phyloP scores from a whole-genome alignment of 73 alveolate genomes.

The Paraurostyla sp. region DNA sequence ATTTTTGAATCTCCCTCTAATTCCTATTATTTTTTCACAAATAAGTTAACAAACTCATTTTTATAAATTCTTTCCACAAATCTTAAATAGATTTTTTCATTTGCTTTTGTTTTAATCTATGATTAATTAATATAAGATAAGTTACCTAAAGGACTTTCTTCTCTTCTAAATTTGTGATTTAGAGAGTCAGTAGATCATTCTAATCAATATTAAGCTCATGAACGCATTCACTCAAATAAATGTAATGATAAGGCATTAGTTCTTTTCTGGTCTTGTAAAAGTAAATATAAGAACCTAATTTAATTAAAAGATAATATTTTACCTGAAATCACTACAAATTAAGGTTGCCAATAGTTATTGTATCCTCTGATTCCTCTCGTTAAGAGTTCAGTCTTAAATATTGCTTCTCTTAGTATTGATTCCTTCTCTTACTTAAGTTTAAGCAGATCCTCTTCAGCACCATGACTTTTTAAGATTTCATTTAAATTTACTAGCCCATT shows the following conservation, averaged over 20 bases:
- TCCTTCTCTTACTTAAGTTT: conserved; percentile 33
- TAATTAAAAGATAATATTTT: background rate
- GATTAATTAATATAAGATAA: background rate
- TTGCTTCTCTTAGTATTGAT: background rate
- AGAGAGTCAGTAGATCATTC: too few species aligned
- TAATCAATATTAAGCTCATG: background rate
- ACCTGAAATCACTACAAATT: conserved; percentile 49
- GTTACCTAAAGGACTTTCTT: background rate
- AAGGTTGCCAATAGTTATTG: background rate
- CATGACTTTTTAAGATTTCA: conserved; percentile 6
- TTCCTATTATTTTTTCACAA: conserved; percentile 21
- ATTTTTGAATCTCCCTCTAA: background rate
- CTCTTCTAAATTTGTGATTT: too few species aligned
- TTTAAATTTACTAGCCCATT: conserved; percentile 47
- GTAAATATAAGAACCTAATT: conserved; percentile 60
- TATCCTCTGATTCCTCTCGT: conserved; percentile 27
- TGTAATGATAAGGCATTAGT: conserved; percentile 52
- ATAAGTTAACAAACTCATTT: conserved; percentile 1
- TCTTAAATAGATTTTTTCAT: background rate
- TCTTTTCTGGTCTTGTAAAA: conserved; percentile 63
- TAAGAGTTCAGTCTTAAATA: background rate
- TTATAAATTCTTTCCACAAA: background rate
- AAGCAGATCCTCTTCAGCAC: conserved; percentile 29
- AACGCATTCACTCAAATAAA: conserved; percentile 48
- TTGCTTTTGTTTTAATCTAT: conserved; percentile 1